Conservation (phyloP, 805 yeast genomes). For the Myxozyma udenii region DNA sequence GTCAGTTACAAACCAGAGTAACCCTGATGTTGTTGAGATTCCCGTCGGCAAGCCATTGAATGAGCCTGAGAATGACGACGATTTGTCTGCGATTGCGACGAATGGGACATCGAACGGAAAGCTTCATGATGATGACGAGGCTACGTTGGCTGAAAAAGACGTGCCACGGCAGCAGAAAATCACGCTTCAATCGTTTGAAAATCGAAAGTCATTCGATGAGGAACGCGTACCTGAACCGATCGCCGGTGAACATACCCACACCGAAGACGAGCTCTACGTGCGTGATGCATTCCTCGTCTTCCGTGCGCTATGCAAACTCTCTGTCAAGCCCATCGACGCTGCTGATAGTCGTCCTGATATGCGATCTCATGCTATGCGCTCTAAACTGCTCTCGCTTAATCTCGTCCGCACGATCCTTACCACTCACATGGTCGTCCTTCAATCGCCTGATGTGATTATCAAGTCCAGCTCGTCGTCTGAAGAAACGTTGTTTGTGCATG, state of each 20-base stretch:
- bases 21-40: conserved; percentile 16
- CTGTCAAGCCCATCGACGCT: conserved; percentile 74
- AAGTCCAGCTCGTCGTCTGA: conserved; percentile 36
- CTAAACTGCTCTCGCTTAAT: conserved; percentile 83
- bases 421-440: conserved; percentile 79
- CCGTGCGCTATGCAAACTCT: conserved; percentile 90
- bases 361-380: conserved; percentile 86
- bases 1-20: neutral
- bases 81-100: conserved; percentile 8
- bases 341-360: conserved; percentile 51
- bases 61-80: conserved; percentile 4
- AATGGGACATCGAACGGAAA: neutral
- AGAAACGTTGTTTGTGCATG: conserved; percentile 65
- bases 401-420: conserved; percentile 80
- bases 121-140: neutral
- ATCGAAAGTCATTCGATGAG: conserved; percentile 35
- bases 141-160: neutral
- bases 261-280: conserved; percentile 64
- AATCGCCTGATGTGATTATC: conserved; percentile 44
- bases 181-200: conserved; percentile 38
- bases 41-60: conserved; percentile 16
- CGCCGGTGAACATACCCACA: conserved; percentile 43
- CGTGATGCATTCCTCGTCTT: conserved; percentile 92
- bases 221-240: conserved; percentile 35
- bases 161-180: conserved; percentile 28